Conservation (phyloP, 495 filamentous ascomycete species). For the Stereocaulon alpinum region DNA sequence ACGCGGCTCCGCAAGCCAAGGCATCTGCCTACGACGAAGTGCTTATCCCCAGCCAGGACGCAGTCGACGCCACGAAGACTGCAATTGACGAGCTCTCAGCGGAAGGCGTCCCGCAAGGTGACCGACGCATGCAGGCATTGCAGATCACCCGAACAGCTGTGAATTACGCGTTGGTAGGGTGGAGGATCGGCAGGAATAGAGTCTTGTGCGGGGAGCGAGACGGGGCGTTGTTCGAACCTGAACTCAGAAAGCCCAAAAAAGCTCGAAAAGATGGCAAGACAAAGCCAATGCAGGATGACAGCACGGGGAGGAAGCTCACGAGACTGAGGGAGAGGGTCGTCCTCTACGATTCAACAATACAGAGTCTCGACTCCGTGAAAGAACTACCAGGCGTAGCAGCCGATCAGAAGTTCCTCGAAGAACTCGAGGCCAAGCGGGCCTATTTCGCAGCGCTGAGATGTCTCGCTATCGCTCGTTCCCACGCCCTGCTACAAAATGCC, state of each 20-base stretch:
- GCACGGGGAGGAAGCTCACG: conserved; percentile 57
- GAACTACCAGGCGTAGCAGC: conserved; percentile 86
- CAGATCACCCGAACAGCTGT: conserved; percentile 88
- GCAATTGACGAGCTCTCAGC: conserved; percentile 79
- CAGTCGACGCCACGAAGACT: conserved; percentile 81
- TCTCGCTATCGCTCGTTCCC: conserved; percentile 75
- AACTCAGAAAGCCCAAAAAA: conserved; percentile 37
- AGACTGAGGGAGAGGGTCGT: conserved; percentile 79
- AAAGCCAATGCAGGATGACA: conserved; percentile 35
- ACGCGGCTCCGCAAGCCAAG: conserved; percentile 41
- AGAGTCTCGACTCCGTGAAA: conserved; percentile 80
- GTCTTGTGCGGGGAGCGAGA: conserved; percentile 73
- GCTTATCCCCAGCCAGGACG: conserved; percentile 84
- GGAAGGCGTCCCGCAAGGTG: conserved; percentile 76
- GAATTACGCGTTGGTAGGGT: conserved; percentile 85
- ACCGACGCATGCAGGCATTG: conserved; percentile 81
- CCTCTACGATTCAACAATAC: conserved; percentile 85
- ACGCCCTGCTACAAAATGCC: conserved; percentile 60
- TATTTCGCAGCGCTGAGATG: conserved; percentile 90
- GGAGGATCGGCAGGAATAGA: conserved; percentile 88
- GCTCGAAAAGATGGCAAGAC: conserved; percentile 49
- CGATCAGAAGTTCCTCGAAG: conserved; percentile 62
- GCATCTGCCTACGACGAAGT: conserved; percentile 86
- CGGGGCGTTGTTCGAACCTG: conserved; percentile 51
- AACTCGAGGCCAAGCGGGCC: conserved; percentile 62